These are phyloP conservation scores for Pythium grandisporangium DNA, from an alignment of 352 stramenopile genomes.

Conservation along the genomic window DNA sequence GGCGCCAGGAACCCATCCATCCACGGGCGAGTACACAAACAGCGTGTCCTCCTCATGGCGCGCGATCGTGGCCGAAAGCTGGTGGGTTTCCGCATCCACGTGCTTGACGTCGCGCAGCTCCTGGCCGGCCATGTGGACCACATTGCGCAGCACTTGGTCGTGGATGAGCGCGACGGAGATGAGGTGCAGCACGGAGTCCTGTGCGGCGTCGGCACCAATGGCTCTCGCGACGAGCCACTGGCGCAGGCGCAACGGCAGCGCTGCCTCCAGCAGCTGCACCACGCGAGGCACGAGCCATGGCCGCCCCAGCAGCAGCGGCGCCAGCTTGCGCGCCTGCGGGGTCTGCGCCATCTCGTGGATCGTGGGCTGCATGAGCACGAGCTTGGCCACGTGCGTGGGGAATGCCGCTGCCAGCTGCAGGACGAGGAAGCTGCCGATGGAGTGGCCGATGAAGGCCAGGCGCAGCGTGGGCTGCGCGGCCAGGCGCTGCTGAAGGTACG, in stretches of 20 bases:
- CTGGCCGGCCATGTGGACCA: slow-evolving; percentile 54
- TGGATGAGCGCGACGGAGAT: slow-evolving; percentile 46
- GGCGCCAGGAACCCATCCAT: slow-evolving; percentile 58
- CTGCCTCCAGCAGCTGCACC: slow-evolving; percentile 27
- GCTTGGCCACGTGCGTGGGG: slow-evolving; percentile 37
- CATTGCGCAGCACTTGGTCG: slow-evolving; percentile 43
- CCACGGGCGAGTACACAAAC: slow-evolving; percentile 59
- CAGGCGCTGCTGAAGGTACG: slow-evolving; percentile 33
- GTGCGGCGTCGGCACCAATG: slow-evolving; percentile 17
- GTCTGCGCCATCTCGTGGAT: slow-evolving; percentile 53
- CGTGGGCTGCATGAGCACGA: slow-evolving; percentile 65
- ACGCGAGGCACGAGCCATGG: slow-evolving; percentile 19
- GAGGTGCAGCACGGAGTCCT: slow-evolving; percentile 35
- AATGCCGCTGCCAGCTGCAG: slow-evolving; percentile 45
- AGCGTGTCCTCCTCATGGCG: slow-evolving; percentile 39
- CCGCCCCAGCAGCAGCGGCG: slow-evolving; percentile 36
- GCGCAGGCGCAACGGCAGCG: slow-evolving; percentile 27
- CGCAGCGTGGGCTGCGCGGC: slow-evolving; percentile 29
- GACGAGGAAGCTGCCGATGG: slow-evolving; percentile 45
- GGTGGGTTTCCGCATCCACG: slow-evolving; percentile 31
- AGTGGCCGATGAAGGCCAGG: slow-evolving; percentile 55
- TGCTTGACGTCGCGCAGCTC: slow-evolving; percentile 60
- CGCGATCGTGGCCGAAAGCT: slow-evolving; percentile 22
- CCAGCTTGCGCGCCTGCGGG: slow-evolving; percentile 30
- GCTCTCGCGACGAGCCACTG: slow-evolving; percentile 32